Evolutionary conservation across 2,329 filamentous ascomycete genomes (phyloP), one percentile per base, ranked within the genome.

Genomic region (Torrubiellomyces zombiae): DNA sequence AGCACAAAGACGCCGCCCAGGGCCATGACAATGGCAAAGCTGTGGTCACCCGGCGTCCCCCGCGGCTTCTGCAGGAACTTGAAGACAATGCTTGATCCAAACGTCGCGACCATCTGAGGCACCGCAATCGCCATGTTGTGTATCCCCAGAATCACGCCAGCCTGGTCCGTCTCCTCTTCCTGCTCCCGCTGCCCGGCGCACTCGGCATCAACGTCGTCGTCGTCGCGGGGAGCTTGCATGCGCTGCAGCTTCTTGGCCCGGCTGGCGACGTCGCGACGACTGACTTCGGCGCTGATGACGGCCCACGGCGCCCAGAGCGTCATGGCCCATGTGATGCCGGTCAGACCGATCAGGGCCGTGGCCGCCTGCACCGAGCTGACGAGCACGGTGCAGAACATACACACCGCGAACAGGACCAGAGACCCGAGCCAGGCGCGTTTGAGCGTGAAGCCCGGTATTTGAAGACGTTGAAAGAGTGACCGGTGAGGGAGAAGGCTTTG

Each of bases 241-340:
- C 29, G 32, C 20, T 42, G 42, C 7, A 42, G 36, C 32, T 43
- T 48, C 25, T 38, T 42, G 3, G 55, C 48, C 13, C 63, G 60
- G 14, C 58, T 45, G 11, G 52, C 34, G 20, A 75, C 71, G 43
- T 93, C 80, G 5, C 82, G 74, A 31, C 75, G 78, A 32, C 77
- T 79, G 33, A 95, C 85, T 48, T 95, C 86, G 5, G 81, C 81
- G 22, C 81, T 83, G 45, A 95, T 94, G 38, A 95, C 78, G 19
- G 86, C 85, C 56, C 86, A 95, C 0, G 86, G 86, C 1, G 85
- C 86, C 86, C 86, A 95, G 14, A 91, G 68, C 2, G 83, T 83
- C 40, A 94, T 58, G 13, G 85, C 83, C 86, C 86, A 95, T 1
- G 81, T 83, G 30, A 95, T 72, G 17, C 86, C 86, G 23, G 92